Evolutionary conservation across 192 early-diverging fungal species (phyloP).

Genomic region (Coemansia sp.): DNA sequence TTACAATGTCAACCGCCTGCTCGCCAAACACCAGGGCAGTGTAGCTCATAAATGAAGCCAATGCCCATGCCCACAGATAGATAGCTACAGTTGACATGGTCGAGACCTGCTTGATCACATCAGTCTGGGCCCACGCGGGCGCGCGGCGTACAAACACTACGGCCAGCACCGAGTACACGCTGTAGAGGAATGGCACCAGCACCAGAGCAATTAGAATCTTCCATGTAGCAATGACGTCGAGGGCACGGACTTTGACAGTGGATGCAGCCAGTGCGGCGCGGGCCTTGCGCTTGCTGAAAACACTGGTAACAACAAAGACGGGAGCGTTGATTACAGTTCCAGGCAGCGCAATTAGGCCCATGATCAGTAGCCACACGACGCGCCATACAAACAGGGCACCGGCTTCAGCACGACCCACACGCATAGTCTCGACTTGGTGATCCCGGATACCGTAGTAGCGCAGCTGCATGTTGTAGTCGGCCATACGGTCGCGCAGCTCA

Average conservation of each 20-base stretch:
- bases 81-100: constrained; percentile 27
- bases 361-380: constrained; percentile 64
- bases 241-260: constrained; percentile 90
- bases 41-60: constrained; percentile 66
- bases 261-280: constrained; percentile 81
- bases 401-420: constrained; percentile 63
- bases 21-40: constrained; percentile 75
- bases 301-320: constrained; percentile 46
- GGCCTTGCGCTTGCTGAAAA: constrained; percentile 55
- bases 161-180: constrained; percentile 66
- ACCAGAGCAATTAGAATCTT: constrained; percentile 80
- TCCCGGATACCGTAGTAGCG: constrained; percentile 92
- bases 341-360: constrained; percentile 79
- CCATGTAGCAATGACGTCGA: constrained; percentile 96
- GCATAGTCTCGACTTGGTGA: constrained; percentile 89
- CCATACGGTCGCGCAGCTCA: constrained; percentile 73
- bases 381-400: constrained; percentile 71
- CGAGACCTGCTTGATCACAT: background rate
- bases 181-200: constrained; percentile 74
- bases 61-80: constrained; percentile 42
- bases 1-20: constrained; percentile 72
- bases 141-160: constrained; percentile 41
- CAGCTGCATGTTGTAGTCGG: constrained; percentile 85
- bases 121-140: constrained; percentile 25
- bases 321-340: constrained; percentile 67